phyloP scores from a whole-genome alignment of 1,284 basidiomycete genomes.

The Somion occarium region DNA sequence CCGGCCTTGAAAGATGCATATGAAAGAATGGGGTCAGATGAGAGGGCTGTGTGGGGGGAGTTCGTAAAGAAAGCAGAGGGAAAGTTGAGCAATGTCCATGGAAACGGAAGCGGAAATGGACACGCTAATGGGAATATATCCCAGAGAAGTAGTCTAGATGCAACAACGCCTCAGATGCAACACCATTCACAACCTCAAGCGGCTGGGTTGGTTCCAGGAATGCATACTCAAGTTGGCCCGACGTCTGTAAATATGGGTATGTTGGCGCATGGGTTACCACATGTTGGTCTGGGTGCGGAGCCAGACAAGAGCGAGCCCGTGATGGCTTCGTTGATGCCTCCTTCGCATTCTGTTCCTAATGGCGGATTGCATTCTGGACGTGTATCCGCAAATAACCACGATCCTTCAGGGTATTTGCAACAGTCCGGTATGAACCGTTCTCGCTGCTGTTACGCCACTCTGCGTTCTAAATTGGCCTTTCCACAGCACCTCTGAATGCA shows the following conservation, averaged over 20 bases:
- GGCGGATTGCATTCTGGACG: not conserved
- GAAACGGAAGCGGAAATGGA: not conserved
- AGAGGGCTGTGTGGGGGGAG: slow-evolving; percentile 61
- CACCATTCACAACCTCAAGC: too few species aligned
- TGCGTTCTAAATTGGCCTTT: too few species aligned
- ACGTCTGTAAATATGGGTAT: not conserved
- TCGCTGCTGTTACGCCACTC: too few species aligned
- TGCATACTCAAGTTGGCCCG: not conserved
- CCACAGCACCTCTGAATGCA: not conserved
- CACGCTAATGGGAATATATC: too few species aligned
- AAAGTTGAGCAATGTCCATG: not conserved
- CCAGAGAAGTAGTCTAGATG: too few species aligned
- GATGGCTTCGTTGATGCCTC: not conserved
- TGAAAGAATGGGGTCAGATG: slow-evolving; percentile 48
- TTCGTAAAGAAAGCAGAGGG: slow-evolving; percentile 38
- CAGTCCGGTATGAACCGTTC: not conserved
- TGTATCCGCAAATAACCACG: not conserved
- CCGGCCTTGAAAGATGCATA: slow-evolving; percentile 41
- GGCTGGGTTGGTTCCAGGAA: too few species aligned
- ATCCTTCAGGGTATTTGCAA: not conserved
- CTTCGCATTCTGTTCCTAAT: not conserved
- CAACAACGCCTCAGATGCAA: too few species aligned
- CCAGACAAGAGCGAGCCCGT: not conserved
- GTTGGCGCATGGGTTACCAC: not conserved
- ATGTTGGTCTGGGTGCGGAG: not conserved